Percentiles rank a stretch among this genome's conserved stretches.
These are phyloP conservation scores for Rosa multiflora DNA, from an alignment of 306 rosid genomes.

Conservation along the genomic window DNA sequence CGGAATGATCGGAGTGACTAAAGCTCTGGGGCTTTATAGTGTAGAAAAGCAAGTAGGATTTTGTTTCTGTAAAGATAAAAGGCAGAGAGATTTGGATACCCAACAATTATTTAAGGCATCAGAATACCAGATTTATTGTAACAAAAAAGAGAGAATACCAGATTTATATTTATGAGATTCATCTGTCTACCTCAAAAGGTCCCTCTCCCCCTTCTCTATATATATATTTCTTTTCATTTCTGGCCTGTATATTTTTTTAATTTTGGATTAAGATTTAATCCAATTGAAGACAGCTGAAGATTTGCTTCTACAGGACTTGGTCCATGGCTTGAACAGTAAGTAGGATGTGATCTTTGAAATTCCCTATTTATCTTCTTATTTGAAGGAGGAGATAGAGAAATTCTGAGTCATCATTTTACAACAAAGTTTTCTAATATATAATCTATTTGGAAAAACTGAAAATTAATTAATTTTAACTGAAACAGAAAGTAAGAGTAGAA, in stretches of 20 bases:
- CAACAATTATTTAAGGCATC: constrained; percentile 24
- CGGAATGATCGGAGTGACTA: constrained; percentile 12
- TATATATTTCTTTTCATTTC: neutral
- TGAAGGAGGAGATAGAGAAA: neutral
- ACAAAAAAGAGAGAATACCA: constrained; percentile 2
- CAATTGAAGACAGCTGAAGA: neutral
- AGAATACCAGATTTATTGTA: constrained; percentile 33
- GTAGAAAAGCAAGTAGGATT: constrained; percentile 15
- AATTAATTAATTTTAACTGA: neutral
- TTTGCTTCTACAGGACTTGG: neutral
- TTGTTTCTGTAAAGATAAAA: neutral
- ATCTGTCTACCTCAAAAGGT: constrained; percentile 29
- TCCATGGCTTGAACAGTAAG: neutral
- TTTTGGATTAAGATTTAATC: constrained; percentile 1
- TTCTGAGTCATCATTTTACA: neutral
- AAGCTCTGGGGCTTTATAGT: constrained; percentile 13
- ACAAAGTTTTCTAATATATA: neutral
- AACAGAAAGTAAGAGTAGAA: neutral
- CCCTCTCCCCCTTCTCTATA: neutral
- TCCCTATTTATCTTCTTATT: too few relatives aligned
- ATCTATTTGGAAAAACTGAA: neutral
- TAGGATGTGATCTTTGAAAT: neutral
- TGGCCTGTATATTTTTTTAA: neutral
- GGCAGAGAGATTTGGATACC: constrained; percentile 13
- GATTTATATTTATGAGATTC: constrained; percentile 46